These are phyloP conservation scores for Flagelloscypha sp. DNA, from an alignment of 768 basidiomycete genomes.

Conservation along the genomic window DNA sequence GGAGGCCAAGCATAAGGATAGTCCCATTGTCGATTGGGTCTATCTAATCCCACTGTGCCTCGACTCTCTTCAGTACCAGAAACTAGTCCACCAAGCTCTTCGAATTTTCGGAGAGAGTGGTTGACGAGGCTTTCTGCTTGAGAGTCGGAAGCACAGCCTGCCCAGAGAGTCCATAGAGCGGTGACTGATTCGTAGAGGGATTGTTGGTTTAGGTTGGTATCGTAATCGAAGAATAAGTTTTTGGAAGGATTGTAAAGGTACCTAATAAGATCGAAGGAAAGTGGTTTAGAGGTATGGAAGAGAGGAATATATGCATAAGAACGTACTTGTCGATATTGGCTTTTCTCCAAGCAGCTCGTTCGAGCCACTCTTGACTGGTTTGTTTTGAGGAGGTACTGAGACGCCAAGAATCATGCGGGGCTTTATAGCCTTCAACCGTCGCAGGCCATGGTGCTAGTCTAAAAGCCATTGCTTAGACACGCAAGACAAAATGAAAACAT, in stretches of 20 bases:
- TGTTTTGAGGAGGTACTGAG: no score
- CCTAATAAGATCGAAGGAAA: no score
- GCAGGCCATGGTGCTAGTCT: slow-evolving; percentile 88
- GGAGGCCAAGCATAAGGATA: slow-evolving; percentile 91
- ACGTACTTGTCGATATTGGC: slow-evolving; percentile 84
- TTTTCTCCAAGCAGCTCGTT: slow-evolving; percentile 76
- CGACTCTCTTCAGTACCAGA: slow-evolving; percentile 96
- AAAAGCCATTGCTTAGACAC: no score
- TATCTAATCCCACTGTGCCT: slow-evolving; percentile 89
- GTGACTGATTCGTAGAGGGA: slow-evolving; percentile 97
- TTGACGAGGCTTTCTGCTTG: slow-evolving; percentile 92
- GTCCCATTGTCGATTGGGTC: slow-evolving; percentile 98
- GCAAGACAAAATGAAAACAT: no score
- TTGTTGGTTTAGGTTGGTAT: slow-evolving; percentile 85
- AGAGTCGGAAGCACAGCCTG: slow-evolving; percentile 92
- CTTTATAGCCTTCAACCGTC: slow-evolving; percentile 59
- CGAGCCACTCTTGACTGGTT: slow-evolving; percentile 87
- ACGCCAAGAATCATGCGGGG: no score
- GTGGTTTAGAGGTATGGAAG: no score
- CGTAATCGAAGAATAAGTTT: slow-evolving; percentile 93
- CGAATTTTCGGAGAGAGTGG: slow-evolving; percentile 87
- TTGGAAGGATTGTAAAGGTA: slow-evolving; percentile 97
- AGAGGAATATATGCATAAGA: no score
- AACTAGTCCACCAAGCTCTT: slow-evolving; percentile 90
- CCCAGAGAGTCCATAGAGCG: slow-evolving; percentile 94